These are phyloP conservation scores for Phyllachora maydis DNA, from an alignment of 2,329 filamentous ascomycete species.

Conservation along the genomic window DNA sequence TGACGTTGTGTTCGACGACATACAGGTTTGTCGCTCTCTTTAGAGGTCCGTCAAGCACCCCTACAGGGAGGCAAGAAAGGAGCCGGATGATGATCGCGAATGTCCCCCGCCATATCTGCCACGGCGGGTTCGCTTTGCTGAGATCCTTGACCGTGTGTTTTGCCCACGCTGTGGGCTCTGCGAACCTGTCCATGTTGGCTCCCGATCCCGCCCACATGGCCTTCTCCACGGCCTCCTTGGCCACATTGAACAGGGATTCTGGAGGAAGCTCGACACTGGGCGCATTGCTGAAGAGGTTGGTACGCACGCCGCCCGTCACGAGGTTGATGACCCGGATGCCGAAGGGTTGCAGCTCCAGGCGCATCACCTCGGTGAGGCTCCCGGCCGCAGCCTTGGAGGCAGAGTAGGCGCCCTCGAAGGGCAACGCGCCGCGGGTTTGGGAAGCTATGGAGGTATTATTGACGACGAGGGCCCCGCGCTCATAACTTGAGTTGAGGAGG, in stretches of 20 bases:
- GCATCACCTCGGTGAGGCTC: slow-evolving; percentile 4
- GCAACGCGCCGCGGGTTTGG: slow-evolving; percentile 1
- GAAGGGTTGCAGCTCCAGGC: slow-evolving; percentile 5
- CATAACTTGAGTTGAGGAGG: slow-evolving; percentile 8
- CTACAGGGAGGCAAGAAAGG: slow-evolving; percentile 1
- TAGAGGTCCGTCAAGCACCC: slow-evolving; percentile 1
- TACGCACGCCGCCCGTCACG: slow-evolving; percentile 3
- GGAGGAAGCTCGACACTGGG: slow-evolving; percentile 1
- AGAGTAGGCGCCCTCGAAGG: slow-evolving; percentile 1
- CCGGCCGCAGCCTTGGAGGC: slow-evolving; percentile 4
- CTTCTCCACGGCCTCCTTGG: slow-evolving; percentile 1
- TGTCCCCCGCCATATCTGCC: slow-evolving; percentile 1
- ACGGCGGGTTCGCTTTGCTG: slow-evolving; percentile 1
- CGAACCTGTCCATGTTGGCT: not conserved
- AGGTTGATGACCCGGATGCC: slow-evolving; percentile 5
- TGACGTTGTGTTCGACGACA: slow-evolving; percentile 1
- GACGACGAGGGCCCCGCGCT: slow-evolving; percentile 6
- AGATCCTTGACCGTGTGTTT: slow-evolving; percentile 1
- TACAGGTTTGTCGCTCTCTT: slow-evolving; percentile 1
- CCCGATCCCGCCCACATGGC: not conserved
- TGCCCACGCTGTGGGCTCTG: slow-evolving; percentile 1
- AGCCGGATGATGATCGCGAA: not conserved
- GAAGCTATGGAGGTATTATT: slow-evolving; percentile 5
- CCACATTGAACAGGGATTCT: not conserved
- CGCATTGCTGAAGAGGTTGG: not conserved